These are phyloP conservation scores for Phaeophleospora eucalypticola DNA, from an alignment of 2,329 filamentous ascomycete species.

Conservation along the genomic window DNA sequence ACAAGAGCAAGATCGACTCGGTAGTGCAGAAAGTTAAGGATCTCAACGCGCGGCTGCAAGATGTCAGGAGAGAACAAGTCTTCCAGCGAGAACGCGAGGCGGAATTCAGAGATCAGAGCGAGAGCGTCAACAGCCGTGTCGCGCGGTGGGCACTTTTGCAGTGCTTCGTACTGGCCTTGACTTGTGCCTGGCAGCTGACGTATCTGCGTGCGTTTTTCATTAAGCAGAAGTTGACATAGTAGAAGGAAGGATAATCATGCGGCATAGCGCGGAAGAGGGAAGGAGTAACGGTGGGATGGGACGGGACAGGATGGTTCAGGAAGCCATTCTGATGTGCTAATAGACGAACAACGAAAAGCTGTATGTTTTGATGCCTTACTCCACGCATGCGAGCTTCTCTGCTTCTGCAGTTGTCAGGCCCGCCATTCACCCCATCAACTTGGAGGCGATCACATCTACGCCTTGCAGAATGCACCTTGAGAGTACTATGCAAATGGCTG, in stretches of 20 bases:
- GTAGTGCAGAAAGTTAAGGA: slow-evolving; percentile 85
- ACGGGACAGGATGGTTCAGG: neutral
- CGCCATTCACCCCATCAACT: too few species aligned
- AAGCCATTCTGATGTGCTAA: neutral
- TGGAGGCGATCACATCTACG: too few species aligned
- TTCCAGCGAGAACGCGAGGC: slow-evolving; percentile 98
- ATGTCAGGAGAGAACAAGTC: slow-evolving; percentile 90
- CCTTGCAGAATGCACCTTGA: too few species aligned
- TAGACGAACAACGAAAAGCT: neutral
- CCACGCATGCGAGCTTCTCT: neutral
- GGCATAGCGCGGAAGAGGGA: neutral
- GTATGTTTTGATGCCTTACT: neutral
- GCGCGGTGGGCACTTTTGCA: slow-evolving; percentile 93
- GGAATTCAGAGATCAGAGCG: slow-evolving; percentile 96
- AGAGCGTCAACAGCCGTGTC: slow-evolving; percentile 85
- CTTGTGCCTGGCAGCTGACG: slow-evolving; percentile 95
- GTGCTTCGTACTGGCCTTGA: slow-evolving; percentile 74
- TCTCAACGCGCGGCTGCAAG: slow-evolving; percentile 78
- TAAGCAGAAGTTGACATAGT: slow-evolving; percentile 98
- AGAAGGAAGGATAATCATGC: slow-evolving; percentile 24
- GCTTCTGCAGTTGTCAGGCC: too few species aligned
- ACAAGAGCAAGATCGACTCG: slow-evolving; percentile 89
- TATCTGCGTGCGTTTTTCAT: slow-evolving; percentile 98
- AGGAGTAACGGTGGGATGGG: neutral
- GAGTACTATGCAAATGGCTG: too few species aligned